Conservation (phyloP, 176 grass and related monocot species). For the Carex kokanica region DNA sequence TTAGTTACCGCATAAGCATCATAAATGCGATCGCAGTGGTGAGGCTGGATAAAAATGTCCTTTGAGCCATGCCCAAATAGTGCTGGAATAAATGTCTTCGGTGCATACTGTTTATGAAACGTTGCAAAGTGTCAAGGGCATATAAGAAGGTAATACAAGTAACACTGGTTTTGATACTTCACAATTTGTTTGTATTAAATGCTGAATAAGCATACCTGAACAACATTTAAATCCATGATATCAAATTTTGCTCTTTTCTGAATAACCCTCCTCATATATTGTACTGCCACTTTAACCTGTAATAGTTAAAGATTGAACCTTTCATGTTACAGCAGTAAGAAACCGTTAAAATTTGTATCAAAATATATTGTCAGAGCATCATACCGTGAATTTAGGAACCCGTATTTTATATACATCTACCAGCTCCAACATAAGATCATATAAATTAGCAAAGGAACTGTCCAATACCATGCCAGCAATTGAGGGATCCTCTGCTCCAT, state of each 20-base stretch:
- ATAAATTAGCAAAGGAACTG: slow-evolving; percentile 94
- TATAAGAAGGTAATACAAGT: slow-evolving; percentile 5
- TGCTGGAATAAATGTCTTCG: slow-evolving; percentile 93
- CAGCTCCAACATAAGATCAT: slow-evolving; percentile 95
- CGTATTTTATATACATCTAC: slow-evolving; percentile 94
- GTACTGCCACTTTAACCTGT: slow-evolving; percentile 90
- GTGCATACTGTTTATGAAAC: slow-evolving; percentile 63
- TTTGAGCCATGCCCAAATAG: slow-evolving; percentile 92
- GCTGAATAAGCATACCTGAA: slow-evolving; percentile 53
- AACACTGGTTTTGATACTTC: neutral
- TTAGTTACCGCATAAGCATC: slow-evolving; percentile 72
- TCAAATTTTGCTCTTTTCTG: slow-evolving; percentile 98
- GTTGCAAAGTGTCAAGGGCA: neutral
- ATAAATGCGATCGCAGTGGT: slow-evolving; percentile 77
- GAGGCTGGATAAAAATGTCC: slow-evolving; percentile 90
- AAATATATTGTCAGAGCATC: slow-evolving; percentile 15
- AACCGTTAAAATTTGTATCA: neutral
- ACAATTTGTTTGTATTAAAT: slow-evolving; percentile 10
- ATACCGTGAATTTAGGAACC: slow-evolving; percentile 95
- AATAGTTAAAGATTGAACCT: slow-evolving; percentile 5
- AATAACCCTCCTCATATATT: slow-evolving; percentile 86
- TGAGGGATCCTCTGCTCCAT: slow-evolving; percentile 95
- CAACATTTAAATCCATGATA: slow-evolving; percentile 91
- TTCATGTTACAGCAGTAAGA: slow-evolving; percentile 11
- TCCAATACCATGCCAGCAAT: slow-evolving; percentile 93